Percentiles rank a stretch among this genome's conserved stretches.
Conservation (phyloP, 208 protist genomes). For the Angomonas ambiguus region DNA sequence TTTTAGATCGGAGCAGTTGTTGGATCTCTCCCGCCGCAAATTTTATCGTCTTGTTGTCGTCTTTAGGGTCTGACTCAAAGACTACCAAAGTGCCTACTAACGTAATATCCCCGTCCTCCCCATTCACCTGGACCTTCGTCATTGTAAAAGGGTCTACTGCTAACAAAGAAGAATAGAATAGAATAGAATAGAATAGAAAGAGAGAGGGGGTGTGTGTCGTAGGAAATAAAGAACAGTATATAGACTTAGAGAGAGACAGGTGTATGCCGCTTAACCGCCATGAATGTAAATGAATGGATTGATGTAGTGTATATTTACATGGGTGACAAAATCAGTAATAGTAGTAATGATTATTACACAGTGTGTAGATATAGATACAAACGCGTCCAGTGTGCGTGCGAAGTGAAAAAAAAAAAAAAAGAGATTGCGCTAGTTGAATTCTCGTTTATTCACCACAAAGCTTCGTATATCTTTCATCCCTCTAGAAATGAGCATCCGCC, state of each 20-base stretch:
- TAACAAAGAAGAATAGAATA: constrained; percentile 4
- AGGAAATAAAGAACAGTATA: too few relatives aligned
- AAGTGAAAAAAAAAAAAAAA: constrained; percentile 20
- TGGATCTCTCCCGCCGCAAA: constrained; percentile 35
- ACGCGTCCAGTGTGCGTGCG: neutral
- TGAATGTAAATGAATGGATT: neutral
- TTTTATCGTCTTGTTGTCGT: neutral
- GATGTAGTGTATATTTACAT: neutral
- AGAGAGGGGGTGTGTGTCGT: neutral
- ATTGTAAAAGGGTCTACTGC: too few relatives aligned
- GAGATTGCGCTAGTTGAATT: neutral
- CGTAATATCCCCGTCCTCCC: constrained; percentile 32
- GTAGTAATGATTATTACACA: neutral
- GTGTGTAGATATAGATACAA: neutral
- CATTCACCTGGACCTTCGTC: constrained; percentile 49
- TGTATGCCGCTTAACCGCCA: too few relatives aligned
- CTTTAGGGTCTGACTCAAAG: too few relatives aligned
- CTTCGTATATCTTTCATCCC: constrained; percentile 67
- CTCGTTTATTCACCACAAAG: neutral
- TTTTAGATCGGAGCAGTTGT: constrained; percentile 68
- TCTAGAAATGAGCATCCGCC: constrained; percentile 47
- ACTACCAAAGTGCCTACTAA: constrained; percentile 39
- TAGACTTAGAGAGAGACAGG: too few relatives aligned
- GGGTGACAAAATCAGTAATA: neutral
- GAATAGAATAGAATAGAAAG: constrained; percentile 16